Base-by-base conservation (phyloP, 1,139 yeast species). In the Saccharomyces hybrid region DNA sequence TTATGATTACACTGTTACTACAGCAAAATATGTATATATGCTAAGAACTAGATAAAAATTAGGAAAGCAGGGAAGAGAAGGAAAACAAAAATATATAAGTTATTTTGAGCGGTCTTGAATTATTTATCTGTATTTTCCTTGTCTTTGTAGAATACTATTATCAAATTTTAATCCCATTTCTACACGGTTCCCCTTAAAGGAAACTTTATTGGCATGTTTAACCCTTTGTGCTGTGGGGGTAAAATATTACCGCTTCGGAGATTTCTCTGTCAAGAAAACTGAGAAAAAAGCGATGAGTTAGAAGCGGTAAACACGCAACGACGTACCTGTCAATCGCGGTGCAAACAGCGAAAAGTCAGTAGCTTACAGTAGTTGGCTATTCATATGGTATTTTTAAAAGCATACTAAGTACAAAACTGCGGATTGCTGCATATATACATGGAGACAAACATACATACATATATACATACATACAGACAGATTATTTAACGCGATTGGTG, bases 401-500 rank as follows among this genome's bases (percentile, higher is more conserved):
- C 2, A 8, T 14, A 7, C 9, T 47, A n/a, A 47, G 26, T 19
- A 47, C 13, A n/a, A 47, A 27, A 47, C 29, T 46, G 41, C 34
- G 49, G 48, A 48, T 47, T 48, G 41, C 26, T 32, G 34, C 27
- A 31, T 48, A 47, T 29, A 31, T 16, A 44, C 41, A 14, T 29
- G 28, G n/a, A n/a, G n/a, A n/a, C n/a, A n/a, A n/a, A n/a, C n/a
- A n/a, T n/a, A n/a, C n/a, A n/a, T n/a, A n/a, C n/a, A n/a, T n/a
- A n/a, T n/a, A n/a, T n/a, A n/a, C n/a, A n/a, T n/a, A n/a, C n/a
- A 49, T 27, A 38, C 3, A 19, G 7, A 27, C 8, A 9, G 14
- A 19, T 11, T 25, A 28, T 29, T 50, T 57, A 61, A 47, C 62
- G 64, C 47, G 67, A 64, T 57, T 72, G 74, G 57, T 73, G 73